These are phyloP conservation scores for Phialocephala sp. DNA, from an alignment of 2,329 filamentous ascomycete species.

Conservation along the genomic window DNA sequence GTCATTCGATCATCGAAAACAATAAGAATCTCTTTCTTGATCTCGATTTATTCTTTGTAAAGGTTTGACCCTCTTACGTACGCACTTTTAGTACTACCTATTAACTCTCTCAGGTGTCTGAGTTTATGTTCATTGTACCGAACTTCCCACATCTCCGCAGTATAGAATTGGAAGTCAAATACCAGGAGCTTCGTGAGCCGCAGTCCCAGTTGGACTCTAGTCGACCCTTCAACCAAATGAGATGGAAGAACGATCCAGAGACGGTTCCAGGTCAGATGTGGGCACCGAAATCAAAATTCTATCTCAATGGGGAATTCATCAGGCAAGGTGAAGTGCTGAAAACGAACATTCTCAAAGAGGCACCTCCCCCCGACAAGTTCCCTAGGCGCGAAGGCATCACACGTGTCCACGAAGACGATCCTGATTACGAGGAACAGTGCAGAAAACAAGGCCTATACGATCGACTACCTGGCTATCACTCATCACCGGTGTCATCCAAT, in stretches of 20 bases:
- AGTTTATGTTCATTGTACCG: slow-evolving; percentile 64
- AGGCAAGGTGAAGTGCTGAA: slow-evolving; percentile 56
- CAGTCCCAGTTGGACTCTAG: slow-evolving; percentile 25
- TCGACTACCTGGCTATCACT: slow-evolving; percentile 18
- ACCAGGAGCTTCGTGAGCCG: slow-evolving; percentile 53
- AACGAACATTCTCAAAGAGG: slow-evolving; percentile 52
- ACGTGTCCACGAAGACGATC: slow-evolving; percentile 59
- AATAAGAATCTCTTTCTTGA: slow-evolving; percentile 49
- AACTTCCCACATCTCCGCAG: slow-evolving; percentile 63
- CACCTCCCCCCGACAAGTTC: slow-evolving; percentile 59
- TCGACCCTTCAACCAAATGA: slow-evolving; percentile 40
- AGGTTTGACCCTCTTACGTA: slow-evolving; percentile 50
- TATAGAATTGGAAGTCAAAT: slow-evolving; percentile 61
- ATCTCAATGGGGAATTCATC: slow-evolving; percentile 59
- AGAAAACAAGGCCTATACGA: slow-evolving; percentile 59
- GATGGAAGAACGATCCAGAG: slow-evolving; percentile 66
- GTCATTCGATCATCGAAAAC: slow-evolving; percentile 29
- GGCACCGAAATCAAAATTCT: slow-evolving; percentile 63
- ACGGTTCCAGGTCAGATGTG: slow-evolving; percentile 57
- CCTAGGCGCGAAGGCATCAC: slow-evolving; percentile 59
- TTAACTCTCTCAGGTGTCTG: slow-evolving; percentile 55
- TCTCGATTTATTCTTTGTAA: slow-evolving; percentile 71
- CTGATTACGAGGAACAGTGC: slow-evolving; percentile 61
- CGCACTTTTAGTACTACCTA: slow-evolving; percentile 15
- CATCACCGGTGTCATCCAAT: slow-evolving; percentile 22